phyloP scores from a whole-genome alignment of 495 filamentous ascomycete species.

The Xylaria telfairii region DNA sequence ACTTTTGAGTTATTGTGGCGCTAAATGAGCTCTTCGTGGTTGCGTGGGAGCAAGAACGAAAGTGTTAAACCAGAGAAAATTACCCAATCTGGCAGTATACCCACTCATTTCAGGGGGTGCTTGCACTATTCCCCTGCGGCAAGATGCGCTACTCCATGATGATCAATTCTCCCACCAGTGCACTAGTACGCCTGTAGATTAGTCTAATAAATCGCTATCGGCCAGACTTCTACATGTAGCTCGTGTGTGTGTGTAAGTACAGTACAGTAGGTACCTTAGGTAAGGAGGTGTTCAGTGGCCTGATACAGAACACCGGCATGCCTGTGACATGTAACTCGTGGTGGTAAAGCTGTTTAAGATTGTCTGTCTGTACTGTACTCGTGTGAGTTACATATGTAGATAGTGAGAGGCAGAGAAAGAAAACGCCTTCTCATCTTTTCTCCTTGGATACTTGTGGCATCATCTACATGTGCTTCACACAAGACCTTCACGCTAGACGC shows the following conservation, averaged over 20 bases:
- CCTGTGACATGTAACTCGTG: not conserved
- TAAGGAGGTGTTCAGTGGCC: too few species aligned
- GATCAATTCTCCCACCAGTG: not conserved
- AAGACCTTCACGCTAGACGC: not conserved
- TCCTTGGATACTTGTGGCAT: not conserved
- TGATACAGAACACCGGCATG: not conserved
- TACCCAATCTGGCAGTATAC: not conserved
- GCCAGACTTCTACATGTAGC: too few species aligned
- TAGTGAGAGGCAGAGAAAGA: not conserved
- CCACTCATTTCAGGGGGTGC: conserved; percentile 20
- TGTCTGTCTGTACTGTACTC: not conserved
- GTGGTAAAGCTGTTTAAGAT: too few species aligned
- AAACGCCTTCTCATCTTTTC: not conserved
- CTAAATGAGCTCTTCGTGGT: not conserved
- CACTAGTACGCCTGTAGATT: not conserved
- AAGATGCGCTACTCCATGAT: not conserved
- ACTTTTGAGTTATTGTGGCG: not conserved
- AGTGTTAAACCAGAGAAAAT: not conserved
- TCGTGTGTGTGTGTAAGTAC: too few species aligned
- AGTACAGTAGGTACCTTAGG: too few species aligned
- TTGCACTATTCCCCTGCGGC: conserved; percentile 1
- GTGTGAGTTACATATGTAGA: too few species aligned
- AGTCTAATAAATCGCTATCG: not conserved
- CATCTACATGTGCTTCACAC: not conserved
- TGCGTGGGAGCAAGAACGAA: too few species aligned